These are phyloP conservation scores for Cercospora nicotianae DNA, from an alignment of 2,329 filamentous ascomycete genomes.

Conservation along the genomic window DNA sequence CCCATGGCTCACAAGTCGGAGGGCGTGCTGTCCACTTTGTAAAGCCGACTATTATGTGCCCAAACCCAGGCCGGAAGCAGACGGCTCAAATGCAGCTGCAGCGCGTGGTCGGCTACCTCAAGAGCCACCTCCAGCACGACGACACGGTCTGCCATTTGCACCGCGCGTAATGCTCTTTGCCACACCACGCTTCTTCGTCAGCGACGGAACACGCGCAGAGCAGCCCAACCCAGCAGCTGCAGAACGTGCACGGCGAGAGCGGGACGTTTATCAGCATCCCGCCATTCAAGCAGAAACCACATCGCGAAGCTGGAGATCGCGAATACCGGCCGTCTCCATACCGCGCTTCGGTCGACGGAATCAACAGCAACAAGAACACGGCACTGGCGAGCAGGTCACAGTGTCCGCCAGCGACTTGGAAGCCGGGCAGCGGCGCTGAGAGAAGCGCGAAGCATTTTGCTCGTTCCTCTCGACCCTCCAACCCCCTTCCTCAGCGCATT, in stretches of 20 bases:
- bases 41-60: conserved; percentile 97
- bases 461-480: background rate
- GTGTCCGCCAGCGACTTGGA: conserved; percentile 32
- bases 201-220: conserved; percentile 16
- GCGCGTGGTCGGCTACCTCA: conserved; percentile 23
- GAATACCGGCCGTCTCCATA: conserved; percentile 29
- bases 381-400: conserved; percentile 26
- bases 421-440: conserved; percentile 30
- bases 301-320: conserved; percentile 27
- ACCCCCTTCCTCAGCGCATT: background rate
- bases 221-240: conserved; percentile 7
- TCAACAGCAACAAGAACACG: conserved; percentile 21
- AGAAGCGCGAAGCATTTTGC: background rate
- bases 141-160: conserved; percentile 29
- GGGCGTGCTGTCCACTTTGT: conserved; percentile 94
- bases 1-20: conserved; percentile 90
- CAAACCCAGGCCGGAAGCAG: conserved; percentile 72
- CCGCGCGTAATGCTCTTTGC: conserved; percentile 32
- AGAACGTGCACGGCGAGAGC: conserved; percentile 10
- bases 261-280: conserved; percentile 10
- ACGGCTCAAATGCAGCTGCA: conserved; percentile 28
- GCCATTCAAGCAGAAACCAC: conserved; percentile 16
- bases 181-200: conserved; percentile 31
- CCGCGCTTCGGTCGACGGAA: conserved; percentile 32
- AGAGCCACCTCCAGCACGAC: conserved; percentile 34